Evolutionary conservation across 495 filamentous ascomycete genomes (phyloP), one percentile per base, ranked within the genome.

Genomic region (Aspergillus coremiiformis): DNA sequence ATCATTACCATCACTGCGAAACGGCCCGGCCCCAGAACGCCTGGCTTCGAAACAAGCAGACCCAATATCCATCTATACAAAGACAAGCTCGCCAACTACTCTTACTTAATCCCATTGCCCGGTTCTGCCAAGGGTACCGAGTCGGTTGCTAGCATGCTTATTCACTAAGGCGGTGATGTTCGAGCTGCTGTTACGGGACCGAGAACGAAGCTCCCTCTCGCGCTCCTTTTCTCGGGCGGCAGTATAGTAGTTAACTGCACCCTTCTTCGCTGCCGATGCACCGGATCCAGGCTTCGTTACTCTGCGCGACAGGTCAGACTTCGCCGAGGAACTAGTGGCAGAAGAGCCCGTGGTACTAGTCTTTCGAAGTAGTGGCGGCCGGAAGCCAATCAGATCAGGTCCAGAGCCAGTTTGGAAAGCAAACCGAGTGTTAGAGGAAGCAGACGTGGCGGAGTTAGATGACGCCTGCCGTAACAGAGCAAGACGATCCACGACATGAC

Each of bases 211-310:
- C 45, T 69, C 65, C 22, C 75, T 82, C 71, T 83, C 86, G 53
- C 79, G 79, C 69, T 85, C 80, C 53, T 73, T 77, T 65, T 84
- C 86, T 64, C 84, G 82, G 44, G 85, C 91, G 41, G 89, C 78
- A 4, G 87, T 82, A 61, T 91, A 86, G 54, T 86, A 94, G 59
- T 92, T 90, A 27, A 95, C 81, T 30, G 84, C 82, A 21, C 81
- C 84, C 73, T 84, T 88, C 72, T 87, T 90, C 10, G 81, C 76
- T 48, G 81, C 80, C 8, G 72, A 70, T 19, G 70, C 69, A 12
- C 71, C 73, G 19, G 71, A 60, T 39, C 70, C 67, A 61, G 54
- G 71, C 68, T 58, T 75, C 54, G 59, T 59, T 56, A 58, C 70
- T 52, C 29, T 62, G 57, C 12, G 67, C 68, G 76, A 50, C 59